Evolutionary conservation across 805 yeast species (phyloP).

Genomic region (Metschnikowia proteae): DNA sequence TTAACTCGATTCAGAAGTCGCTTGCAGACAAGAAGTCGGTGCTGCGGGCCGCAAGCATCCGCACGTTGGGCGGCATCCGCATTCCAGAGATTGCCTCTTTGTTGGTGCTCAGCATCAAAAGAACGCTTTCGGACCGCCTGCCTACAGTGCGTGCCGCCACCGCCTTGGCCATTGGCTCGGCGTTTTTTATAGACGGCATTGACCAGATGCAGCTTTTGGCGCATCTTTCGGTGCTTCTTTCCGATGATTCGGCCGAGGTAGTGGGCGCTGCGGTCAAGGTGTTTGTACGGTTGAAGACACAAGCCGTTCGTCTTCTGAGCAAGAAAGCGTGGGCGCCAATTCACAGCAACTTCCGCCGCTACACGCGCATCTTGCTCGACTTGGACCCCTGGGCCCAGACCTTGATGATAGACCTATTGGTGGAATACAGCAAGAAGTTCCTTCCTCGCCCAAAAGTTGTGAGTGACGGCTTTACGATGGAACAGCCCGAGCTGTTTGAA

Average conservation of each 20-base stretch:
- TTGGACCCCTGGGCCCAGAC: constrained; percentile 76
- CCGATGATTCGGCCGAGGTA: constrained; percentile 66
- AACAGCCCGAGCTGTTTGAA: constrained; percentile 35
- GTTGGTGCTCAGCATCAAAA: constrained; percentile 65
- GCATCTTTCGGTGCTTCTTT: constrained; percentile 49
- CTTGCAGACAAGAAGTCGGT: constrained; percentile 66
- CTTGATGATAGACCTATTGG: constrained; percentile 54
- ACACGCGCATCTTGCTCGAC: constrained; percentile 43
- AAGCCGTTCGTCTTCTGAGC: constrained; percentile 6
- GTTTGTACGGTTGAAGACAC: constrained; percentile 41
- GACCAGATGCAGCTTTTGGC: constrained; percentile 48
- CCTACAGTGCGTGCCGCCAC: constrained; percentile 77
- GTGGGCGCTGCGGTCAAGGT: constrained; percentile 65
- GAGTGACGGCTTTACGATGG: constrained; percentile 28
- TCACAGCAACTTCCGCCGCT: constrained; percentile 66
- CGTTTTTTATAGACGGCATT: constrained; percentile 35
- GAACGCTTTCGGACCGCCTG: constrained; percentile 65
- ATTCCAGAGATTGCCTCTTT: constrained; percentile 82
- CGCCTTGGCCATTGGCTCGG: constrained; percentile 69
- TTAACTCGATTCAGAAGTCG: constrained; percentile 87
- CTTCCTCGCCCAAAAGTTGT: constrained; percentile 51
- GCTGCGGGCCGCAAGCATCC: constrained; percentile 66
- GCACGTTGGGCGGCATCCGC: constrained; percentile 78
- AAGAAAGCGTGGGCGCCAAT: constrained; percentile 54
- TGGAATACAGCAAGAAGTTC: constrained; percentile 61